A percentile compares a stretch with the other conserved stretches of the same genome.
Evolutionary conservation across 352 stramenopile genomes (phyloP).

Genomic region (Elongisporangium undulatum): DNA sequence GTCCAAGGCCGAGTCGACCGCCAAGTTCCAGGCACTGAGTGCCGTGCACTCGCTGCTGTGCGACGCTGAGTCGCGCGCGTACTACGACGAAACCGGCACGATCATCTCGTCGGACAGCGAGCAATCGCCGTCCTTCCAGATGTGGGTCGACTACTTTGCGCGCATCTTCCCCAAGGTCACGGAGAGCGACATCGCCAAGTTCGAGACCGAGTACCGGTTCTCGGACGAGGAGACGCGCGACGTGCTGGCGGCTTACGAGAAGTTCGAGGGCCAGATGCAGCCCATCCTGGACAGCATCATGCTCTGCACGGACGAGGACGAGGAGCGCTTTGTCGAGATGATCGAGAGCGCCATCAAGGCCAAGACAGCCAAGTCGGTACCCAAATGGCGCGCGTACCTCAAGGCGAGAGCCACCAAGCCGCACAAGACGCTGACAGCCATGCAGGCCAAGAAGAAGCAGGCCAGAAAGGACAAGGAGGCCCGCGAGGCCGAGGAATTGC

Average conservation of each 20-base stretch:
- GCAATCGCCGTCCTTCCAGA: slow-evolving; percentile 49
- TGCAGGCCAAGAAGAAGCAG: slow-evolving; percentile 38
- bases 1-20: slow-evolving; percentile 43
- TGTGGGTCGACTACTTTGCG: slow-evolving; percentile 87
- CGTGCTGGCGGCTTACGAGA: slow-evolving; percentile 72
- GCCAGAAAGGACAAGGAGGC: slow-evolving; percentile 57
- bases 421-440: slow-evolving; percentile 26
- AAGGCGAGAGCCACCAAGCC: slow-evolving; percentile 32
- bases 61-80: slow-evolving; percentile 57
- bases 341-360: slow-evolving; percentile 58
- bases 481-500: slow-evolving; percentile 52
- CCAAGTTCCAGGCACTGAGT: slow-evolving; percentile 86
- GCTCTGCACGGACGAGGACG: slow-evolving; percentile 80
- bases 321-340: slow-evolving; percentile 60
- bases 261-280: slow-evolving; percentile 74
- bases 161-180: slow-evolving; percentile 87
- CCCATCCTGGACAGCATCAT: slow-evolving; percentile 85
- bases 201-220: slow-evolving; percentile 75
- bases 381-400: slow-evolving; percentile 40
- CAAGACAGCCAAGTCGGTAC: slow-evolving; percentile 35
- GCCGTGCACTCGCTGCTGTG: slow-evolving; percentile 84
- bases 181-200: slow-evolving; percentile 68
- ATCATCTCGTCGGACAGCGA: slow-evolving; percentile 53
- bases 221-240: slow-evolving; percentile 83
- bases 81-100: slow-evolving; percentile 85